Base-by-base conservation (phyloP, 2,329 filamentous ascomycete species). In the Aspergillus alliaceus region DNA sequence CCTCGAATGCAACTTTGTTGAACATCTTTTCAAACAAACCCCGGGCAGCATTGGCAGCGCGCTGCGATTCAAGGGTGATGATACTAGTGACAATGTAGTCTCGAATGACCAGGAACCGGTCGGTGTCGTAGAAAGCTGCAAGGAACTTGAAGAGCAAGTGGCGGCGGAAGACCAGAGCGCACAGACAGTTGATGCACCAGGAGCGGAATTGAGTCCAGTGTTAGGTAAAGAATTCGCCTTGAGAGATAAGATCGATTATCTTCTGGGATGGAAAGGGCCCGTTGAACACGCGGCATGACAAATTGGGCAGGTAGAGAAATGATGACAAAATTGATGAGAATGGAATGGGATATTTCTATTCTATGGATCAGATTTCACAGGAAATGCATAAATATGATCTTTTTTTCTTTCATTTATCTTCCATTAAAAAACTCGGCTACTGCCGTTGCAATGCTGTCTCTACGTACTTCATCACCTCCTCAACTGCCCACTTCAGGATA, bases 401-500 rank as follows among this genome's bases (percentile, higher is more conserved):
- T 11, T 27, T 9, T 3, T n/a, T 44, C 25, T 31, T 14, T 31
- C n/a, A 20, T 48, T 32, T 22, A 4, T 32, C 6, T 4, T 20
- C 12, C n/a, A 22, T n/a, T 22, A 20, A 7, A 39, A 18, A 49
- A 50, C 48, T 40, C 53, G 15, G 31, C 34, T 51, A 56, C 11
- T 47, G 20, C 18, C 4, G 12, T 46, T 29, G 4, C 6, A 25
- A 22, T 25, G 39, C 24, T 3, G 39, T 18, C 49, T 63, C 59
- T 14, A 70, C 64, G 51, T 63, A 65, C 18, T 69, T 69, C 68
- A 90, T 80, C 18, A 92, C 72, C 49, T 78, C 75, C 52, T 85
- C 82, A 1, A 91, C 88, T 1, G 86, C 86, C 90, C 90, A 93
- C 51, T 80, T 78, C 61, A 93, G 73, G 29, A 85, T 82, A 54